Base-by-base conservation (phyloP, 371 early-diverging fungal genomes). In the Rhizopus arrhizus region DNA sequence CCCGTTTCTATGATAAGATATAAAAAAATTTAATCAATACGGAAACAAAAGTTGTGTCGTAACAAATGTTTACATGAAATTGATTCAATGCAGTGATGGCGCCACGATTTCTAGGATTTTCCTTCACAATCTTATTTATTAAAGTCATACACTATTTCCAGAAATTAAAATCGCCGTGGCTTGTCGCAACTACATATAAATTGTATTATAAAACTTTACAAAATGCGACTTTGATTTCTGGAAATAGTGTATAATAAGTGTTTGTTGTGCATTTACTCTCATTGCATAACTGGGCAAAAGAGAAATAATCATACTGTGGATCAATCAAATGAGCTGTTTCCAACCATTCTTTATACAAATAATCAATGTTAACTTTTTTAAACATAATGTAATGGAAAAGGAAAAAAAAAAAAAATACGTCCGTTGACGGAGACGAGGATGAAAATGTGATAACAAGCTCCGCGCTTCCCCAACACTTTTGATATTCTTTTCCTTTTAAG, bases 11-110 rank as follows among this genome's bases (percentile, higher is more conserved):
- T 51, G 52, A 51, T 34, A 34, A 51, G 32, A 51, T 51, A 51
- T 51, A 51, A 32, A 3, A 34, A 34, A 33, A 51, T 13, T n/a
- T 43, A 13, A 43, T 43, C 11, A 43, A 43, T n/a, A 54, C 42
- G 29, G 55, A 54, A 54, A 29, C 42, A 42, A 54, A 54, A 43
- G 55, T 42, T 54, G 28, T 54, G 43, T 43, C 43, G 16, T 54
- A 54, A 31, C 28, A 54, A 43, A 42, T 36, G 38, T 54, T 54
- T 42, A 54, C 43, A 54, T 42, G 41, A 54, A 54, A 54, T 52
- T 52, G 53, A 38, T 52, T 38, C 16, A 52, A 52, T 38, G 38
- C 53, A 52, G 0, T 52, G 10, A 50, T 34, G 34, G 34, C 4
- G 13, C 10, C 31, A 5, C 31, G 12, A 50, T 53, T 53, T 53